A percentile compares a stretch with the other conserved stretches of the same genome.
Evolutionary conservation across 192 early-diverging fungal genomes (phyloP).

Genomic region (Jimgerdemannia lactiflua): DNA sequence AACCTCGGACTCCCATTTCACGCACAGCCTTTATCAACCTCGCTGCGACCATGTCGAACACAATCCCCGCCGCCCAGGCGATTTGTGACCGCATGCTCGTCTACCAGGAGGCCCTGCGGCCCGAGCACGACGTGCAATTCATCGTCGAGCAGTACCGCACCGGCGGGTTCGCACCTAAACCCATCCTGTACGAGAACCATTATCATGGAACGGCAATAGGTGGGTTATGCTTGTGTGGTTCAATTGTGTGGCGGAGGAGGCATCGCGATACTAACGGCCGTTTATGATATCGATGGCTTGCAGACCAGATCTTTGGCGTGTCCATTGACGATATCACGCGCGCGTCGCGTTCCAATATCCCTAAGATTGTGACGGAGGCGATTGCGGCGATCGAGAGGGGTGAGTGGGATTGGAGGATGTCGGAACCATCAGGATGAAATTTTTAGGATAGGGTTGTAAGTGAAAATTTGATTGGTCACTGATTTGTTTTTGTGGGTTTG

Average conservation of each 20-base stretch:
- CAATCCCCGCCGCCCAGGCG: conserved; percentile 45
- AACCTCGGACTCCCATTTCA: not conserved
- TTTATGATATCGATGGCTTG: not conserved
- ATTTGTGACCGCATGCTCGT: conserved; percentile 56
- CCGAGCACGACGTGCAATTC: conserved; percentile 75
- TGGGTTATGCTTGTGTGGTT: conserved; percentile 11
- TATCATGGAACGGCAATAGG: conserved; percentile 64
- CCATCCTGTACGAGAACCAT: conserved; percentile 67
- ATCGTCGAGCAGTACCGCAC: conserved; percentile 73
- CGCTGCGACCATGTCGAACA: conserved; percentile 43
- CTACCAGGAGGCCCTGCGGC: conserved; percentile 69
- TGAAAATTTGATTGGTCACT: too few relatives aligned
- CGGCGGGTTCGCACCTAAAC: conserved; percentile 64
- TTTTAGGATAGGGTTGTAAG: not conserved
- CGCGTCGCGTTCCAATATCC: conserved; percentile 55
- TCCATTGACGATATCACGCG: conserved; percentile 64
- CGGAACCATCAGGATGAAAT: not conserved
- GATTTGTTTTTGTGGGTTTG: too few relatives aligned
- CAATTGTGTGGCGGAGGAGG: not conserved
- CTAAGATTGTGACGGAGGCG: conserved; percentile 57
- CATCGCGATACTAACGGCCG: not conserved
- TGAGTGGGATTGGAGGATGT: not conserved
- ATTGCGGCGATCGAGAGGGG: conserved; percentile 59
- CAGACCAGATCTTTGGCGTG: conserved; percentile 78
- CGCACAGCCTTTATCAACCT: conserved; percentile 42